Evolutionary conservation across 176 grass and related monocot species (phyloP).

Genomic region (Ensete glaucum): DNA sequence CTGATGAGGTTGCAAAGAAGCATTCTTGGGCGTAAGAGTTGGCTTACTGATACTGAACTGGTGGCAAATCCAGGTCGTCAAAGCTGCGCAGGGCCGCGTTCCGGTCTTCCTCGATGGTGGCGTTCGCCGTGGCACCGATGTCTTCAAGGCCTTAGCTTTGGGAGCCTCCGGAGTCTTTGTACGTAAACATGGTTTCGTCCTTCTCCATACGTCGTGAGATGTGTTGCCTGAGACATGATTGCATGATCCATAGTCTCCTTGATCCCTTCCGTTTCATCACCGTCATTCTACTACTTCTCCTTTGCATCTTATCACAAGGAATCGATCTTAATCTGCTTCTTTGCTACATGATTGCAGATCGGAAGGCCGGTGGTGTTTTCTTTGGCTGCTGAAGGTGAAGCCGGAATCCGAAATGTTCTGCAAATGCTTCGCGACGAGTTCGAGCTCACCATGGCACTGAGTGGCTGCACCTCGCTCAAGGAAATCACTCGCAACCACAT

Average conservation of each 20-base stretch:
- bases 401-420: constrained; percentile 67
- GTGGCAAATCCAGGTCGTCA: constrained; percentile 43
- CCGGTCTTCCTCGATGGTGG: constrained; percentile 93
- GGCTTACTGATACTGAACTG: background rate
- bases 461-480: constrained; percentile 73
- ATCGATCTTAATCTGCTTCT: too few relatives aligned
- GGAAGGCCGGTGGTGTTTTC: constrained; percentile 84
- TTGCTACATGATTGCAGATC: constrained; percentile 26
- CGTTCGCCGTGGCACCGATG: constrained; percentile 86
- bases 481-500: constrained; percentile 95
- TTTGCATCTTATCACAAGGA: too few relatives aligned
- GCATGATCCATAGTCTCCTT: too few relatives aligned
- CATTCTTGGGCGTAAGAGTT: background rate
- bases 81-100: constrained; percentile 59
- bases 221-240: too few relatives aligned
- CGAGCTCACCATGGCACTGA: constrained; percentile 85
- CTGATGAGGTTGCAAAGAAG: background rate
- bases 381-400: constrained; percentile 72
- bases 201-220: too few relatives aligned
- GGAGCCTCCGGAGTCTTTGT: constrained; percentile 89
- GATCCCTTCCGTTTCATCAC: too few relatives aligned
- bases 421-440: constrained; percentile 87
- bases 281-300: too few relatives aligned
- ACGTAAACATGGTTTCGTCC: constrained; percentile 4
- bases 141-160: constrained; percentile 93